Evolutionary conservation across 2,329 filamentous ascomycete genomes (phyloP).

Genomic region (Neonectria coccinea): DNA sequence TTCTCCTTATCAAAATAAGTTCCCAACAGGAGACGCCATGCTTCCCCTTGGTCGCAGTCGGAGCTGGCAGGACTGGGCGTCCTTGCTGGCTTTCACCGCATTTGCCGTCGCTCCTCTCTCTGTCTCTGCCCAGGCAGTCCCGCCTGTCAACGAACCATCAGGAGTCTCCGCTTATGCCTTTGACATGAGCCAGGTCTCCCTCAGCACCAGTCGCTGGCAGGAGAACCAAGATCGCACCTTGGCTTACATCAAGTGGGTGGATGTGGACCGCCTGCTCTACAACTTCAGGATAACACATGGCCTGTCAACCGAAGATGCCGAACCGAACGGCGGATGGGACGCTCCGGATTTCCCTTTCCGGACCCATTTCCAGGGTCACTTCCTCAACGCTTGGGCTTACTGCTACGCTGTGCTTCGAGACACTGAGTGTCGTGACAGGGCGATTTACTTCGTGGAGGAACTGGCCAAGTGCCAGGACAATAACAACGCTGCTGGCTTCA

Average conservation of each 20-base stretch:
- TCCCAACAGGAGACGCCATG: conserved; percentile 2
- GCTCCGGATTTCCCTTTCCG: conserved; percentile 66
- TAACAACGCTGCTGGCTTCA: conserved; percentile 58
- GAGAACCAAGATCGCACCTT: conserved; percentile 57
- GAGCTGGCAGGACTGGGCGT: conserved; percentile 9
- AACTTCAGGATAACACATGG: conserved; percentile 61
- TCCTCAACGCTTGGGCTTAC: conserved; percentile 62
- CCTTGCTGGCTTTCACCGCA: conserved; percentile 1
- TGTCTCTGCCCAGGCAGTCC: conserved; percentile 1
- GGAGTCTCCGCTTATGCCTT: conserved; percentile 26
- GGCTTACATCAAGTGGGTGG: conserved; percentile 58
- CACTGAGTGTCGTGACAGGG: conserved; percentile 57
- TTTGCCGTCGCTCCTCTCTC: background rate
- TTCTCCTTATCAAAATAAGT: background rate
- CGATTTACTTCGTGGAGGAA: conserved; percentile 58
- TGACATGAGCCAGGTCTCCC: conserved; percentile 27
- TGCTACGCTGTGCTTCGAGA: conserved; percentile 60
- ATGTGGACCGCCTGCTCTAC: conserved; percentile 61
- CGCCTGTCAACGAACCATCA: conserved; percentile 8
- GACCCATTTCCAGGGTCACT: conserved; percentile 63
- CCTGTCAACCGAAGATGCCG: conserved; percentile 59
- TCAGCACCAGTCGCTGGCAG: conserved; percentile 46
- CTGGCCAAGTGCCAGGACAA: conserved; percentile 64
- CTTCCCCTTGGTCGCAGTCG: background rate
- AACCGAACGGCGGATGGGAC: conserved; percentile 64